Base-by-base conservation (phyloP, 129 eudicot genomes). In the Ambrosia trifida region DNA sequence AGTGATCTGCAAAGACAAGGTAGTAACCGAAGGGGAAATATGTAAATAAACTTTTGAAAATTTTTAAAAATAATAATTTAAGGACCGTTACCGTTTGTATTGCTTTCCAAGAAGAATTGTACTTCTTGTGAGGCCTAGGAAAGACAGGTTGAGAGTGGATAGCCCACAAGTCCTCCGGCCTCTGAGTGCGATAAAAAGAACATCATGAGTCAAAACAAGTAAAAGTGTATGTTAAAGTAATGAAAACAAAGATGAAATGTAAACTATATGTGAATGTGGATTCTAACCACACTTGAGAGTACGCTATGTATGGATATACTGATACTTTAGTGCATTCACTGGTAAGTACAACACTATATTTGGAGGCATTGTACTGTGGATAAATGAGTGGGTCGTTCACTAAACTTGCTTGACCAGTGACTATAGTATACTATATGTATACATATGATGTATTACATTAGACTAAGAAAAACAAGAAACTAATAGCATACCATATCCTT, bases 101-200 rank as follows among this genome's bases (percentile, higher is more conserved):
- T 72, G 99, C 99, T 68, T 77, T 74, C 97, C 99, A 95, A 40
- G 81, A 69, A 68, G 87, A 38, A 76, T 84, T 86, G 80, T 80
- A 83, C 81, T 73, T 88, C 64, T 78, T 90, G 81, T 95, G 99
- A 69, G 99, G 99, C 83, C 68, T 87, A 2, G 99, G 94, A 33
- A 68, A 71, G 64, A 95, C 99, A 12, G 89, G 85, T 65, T 79
- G 85, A 75, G 99, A 95, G 77, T 95, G 99, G 77, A 95, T 67
- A 82, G 97, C 91, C 99, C 99, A 95, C 88, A 95, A 80, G 85
- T 90, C 97, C 51, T 95, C 99, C 49, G 97, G 97, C 82, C 85
- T 90, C 99, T 95, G 88, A 80, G 71, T 68, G 24, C 68, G 64
- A 60, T 64, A 24, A 41, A 44, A 56, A n/a, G 32, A 33, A 32